These are phyloP conservation scores for Phaeolepiota aurea DNA, from an alignment of 768 basidiomycete species.

Conservation along the genomic window DNA sequence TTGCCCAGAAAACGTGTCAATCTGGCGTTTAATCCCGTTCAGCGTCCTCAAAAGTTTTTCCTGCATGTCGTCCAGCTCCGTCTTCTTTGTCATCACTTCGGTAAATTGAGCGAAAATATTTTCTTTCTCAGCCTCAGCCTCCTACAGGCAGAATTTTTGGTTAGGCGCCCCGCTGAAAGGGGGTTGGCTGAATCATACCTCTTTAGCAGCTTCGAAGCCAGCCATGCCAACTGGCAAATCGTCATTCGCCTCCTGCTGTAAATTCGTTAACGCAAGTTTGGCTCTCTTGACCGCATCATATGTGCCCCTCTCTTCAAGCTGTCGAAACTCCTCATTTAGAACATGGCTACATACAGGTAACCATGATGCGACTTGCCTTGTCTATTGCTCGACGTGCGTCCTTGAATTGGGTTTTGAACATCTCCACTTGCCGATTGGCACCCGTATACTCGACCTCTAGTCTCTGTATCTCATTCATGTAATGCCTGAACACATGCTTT, in stretches of 20 bases:
- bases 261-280: slow-evolving; percentile 24
- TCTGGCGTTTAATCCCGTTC: slow-evolving; percentile 36
- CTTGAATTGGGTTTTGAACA: background rate
- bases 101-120: slow-evolving; percentile 38
- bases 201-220: slow-evolving; percentile 44
- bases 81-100: slow-evolving; percentile 34
- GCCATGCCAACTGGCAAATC: slow-evolving; percentile 60
- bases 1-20: slow-evolving; percentile 36
- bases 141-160: slow-evolving; percentile 25
- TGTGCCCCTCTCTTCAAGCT: slow-evolving; percentile 16
- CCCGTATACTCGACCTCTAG: slow-evolving; percentile 28
- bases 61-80: slow-evolving; percentile 38
- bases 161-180: background rate
- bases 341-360: no score
- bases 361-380: background rate
- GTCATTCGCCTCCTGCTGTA: slow-evolving; percentile 59
- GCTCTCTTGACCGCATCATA: slow-evolving; percentile 17
- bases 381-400: background rate
- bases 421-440: slow-evolving; percentile 7
- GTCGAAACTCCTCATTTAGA: no score
- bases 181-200: slow-evolving; percentile 25
- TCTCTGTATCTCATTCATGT: slow-evolving; percentile 26
- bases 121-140: slow-evolving; percentile 44
- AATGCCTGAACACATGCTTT: slow-evolving; percentile 28
- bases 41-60: slow-evolving; percentile 29